Conservation (phyloP, 148 eudicot genomes). For the Amaranthus hypochondriacus region DNA sequence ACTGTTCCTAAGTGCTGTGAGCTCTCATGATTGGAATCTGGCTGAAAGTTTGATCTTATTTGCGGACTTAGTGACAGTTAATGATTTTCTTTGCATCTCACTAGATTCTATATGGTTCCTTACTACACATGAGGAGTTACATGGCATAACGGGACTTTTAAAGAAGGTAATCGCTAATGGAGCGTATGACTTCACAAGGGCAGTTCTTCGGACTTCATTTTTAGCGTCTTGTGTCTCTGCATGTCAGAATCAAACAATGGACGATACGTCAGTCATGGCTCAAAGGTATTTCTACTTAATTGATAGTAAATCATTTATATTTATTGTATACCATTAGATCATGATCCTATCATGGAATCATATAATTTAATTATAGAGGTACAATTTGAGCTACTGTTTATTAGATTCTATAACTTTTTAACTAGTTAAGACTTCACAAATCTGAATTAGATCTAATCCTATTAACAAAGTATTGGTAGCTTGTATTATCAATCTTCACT, state of each 20-base stretch:
- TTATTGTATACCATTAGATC: not conserved
- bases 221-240: slow-evolving; percentile 98
- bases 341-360: no score
- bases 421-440: no score
- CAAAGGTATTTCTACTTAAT: slow-evolving; percentile 49
- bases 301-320: not conserved
- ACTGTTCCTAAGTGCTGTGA: slow-evolving; percentile 73
- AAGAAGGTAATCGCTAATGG: slow-evolving; percentile 69
- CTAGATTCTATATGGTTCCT: slow-evolving; percentile 95
- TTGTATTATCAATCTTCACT: no score
- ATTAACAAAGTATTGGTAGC: no score
- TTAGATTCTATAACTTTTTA: no score
- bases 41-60: slow-evolving; percentile 65
- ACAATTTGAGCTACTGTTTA: not conserved
- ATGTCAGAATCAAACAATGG: slow-evolving; percentile 90
- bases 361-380: no score
- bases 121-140: slow-evolving; percentile 63
- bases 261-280: slow-evolving; percentile 87
- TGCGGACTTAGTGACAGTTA: slow-evolving; percentile 82
- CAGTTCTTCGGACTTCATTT: slow-evolving; percentile 94
- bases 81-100: slow-evolving; percentile 88
- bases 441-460: no score
- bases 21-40: slow-evolving; percentile 75
- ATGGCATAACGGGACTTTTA: slow-evolving; percentile 63
- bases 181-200: slow-evolving; percentile 92